Base-by-base conservation (phyloP, 1,284 basidiomycete genomes). In the Apiotrichum laibachii region DNA sequence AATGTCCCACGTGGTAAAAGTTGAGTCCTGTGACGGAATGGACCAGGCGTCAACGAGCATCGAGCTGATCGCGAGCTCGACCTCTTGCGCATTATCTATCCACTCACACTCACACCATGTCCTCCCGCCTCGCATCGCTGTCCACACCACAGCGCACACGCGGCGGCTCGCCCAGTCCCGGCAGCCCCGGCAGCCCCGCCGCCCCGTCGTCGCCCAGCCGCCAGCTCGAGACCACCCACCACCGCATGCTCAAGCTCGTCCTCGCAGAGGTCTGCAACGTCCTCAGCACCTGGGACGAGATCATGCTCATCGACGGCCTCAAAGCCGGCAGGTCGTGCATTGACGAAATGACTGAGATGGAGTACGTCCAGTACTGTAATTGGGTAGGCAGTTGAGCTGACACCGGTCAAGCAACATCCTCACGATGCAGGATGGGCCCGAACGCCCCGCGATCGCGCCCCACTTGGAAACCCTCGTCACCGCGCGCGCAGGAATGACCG, bases 111-210 rank as follows among this genome's bases (percentile, higher is more conserved):
- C n/a, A 31, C 26, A 31, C 26, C 26, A 26, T 18, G 39, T 58
- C 58, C 60, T 62, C 61, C 19, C 64, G 64, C 15, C 50, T 66
- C 5, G 60, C 60, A 9, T 60, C 62, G n/a, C 62, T 66, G 43
- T 55, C 59, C 9, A 66, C 83, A 5, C 82, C 84, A 5, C 80
- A 83, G 9, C 81, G 82, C 16, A 79, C 82, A 37, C 69, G 63
- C 53, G 53, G 59, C 42, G 53, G 59, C 39, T 63, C 64, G 62
- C 80, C 84, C 3, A 70, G 77, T 0, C 77, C 79, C 0, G 26
- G 26, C 26, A 31, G 26, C 26, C 81, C 76, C 50, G 77, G 77
- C 1, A 70, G 63, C 3, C 67, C 70, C 0, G 60, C 59, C 1
- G 50, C 60, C 4, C 54, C 63, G 15, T 66, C 63, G 7, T 66